phyloP scores from a whole-genome alignment of 192 early-diverging fungal species.

The Phycomyces blakesleeanus region DNA sequence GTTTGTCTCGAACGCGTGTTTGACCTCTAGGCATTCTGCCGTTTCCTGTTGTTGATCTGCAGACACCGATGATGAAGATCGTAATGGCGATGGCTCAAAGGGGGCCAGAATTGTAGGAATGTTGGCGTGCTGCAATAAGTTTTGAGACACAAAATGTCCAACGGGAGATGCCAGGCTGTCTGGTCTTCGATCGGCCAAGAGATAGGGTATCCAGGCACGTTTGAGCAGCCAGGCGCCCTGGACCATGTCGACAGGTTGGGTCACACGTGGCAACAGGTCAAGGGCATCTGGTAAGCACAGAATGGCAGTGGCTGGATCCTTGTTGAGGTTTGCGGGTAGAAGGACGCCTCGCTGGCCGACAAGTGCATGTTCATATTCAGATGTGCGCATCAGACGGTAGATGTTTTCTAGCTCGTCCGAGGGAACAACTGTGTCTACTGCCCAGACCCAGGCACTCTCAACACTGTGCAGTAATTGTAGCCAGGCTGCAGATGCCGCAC shows the following conservation, averaged over 20 bases:
- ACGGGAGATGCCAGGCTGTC: slow-evolving; percentile 17
- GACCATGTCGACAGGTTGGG: slow-evolving; percentile 31
- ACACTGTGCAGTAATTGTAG: slow-evolving; percentile 7
- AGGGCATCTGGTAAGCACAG: slow-evolving; percentile 16
- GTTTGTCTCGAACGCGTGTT: slow-evolving; percentile 14
- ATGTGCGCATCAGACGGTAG: slow-evolving; percentile 27
- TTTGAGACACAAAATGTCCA: slow-evolving; percentile 29
- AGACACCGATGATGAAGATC: too few species aligned
- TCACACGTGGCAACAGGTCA: slow-evolving; percentile 21
- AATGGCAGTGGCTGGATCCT: slow-evolving; percentile 19
- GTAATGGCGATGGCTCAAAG: slow-evolving; percentile 23
- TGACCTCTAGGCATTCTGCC: neutral
- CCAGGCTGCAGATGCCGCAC: slow-evolving; percentile 11
- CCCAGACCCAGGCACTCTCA: slow-evolving; percentile 11
- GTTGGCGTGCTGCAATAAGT: slow-evolving; percentile 33
- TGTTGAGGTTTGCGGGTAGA: slow-evolving; percentile 15
- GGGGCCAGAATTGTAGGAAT: slow-evolving; percentile 44
- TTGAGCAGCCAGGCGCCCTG: slow-evolving; percentile 27
- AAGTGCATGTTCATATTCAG: slow-evolving; percentile 42
- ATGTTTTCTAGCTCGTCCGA: slow-evolving; percentile 33
- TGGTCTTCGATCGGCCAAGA: slow-evolving; percentile 6
- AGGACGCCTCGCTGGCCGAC: slow-evolving; percentile 42
- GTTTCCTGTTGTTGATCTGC: too few species aligned
- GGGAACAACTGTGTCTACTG: neutral
- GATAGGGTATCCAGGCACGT: slow-evolving; percentile 19